Evolutionary conservation across 2,329 filamentous ascomycete genomes (phyloP).

Genomic region (Phoma sp.): DNA sequence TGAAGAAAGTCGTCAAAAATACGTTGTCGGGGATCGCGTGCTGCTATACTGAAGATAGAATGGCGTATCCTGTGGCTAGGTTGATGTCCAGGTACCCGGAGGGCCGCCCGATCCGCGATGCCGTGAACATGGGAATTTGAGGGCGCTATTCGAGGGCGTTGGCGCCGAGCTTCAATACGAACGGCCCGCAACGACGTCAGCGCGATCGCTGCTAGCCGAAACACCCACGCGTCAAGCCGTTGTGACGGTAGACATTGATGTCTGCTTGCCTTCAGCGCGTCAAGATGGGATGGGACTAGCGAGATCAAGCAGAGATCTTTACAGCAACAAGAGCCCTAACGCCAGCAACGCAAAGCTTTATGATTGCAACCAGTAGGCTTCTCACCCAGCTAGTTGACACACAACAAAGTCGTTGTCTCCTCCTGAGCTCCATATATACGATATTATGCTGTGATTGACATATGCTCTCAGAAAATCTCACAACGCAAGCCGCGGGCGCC

Average conservation of each 20-base stretch:
- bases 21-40: slow-evolving; percentile 2
- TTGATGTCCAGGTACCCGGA: slow-evolving; percentile 12
- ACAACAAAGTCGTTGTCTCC: too few relatives aligned
- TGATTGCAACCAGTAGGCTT: too few relatives aligned
- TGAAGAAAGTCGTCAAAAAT: not conserved
- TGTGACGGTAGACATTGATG: not conserved
- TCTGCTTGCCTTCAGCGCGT: not conserved
- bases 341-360: too few relatives aligned
- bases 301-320: too few relatives aligned
- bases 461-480: not conserved
- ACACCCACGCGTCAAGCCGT: not conserved
- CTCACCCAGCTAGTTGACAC: too few relatives aligned
- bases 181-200: slow-evolving; percentile 12
- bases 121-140: slow-evolving; percentile 8
- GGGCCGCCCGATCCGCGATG: slow-evolving; percentile 10
- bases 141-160: slow-evolving; percentile 8
- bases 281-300: not conserved
- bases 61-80: slow-evolving; percentile 9
- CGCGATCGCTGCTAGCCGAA: not conserved
- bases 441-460: not conserved
- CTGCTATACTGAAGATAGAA: slow-evolving; percentile 9
- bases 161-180: slow-evolving; percentile 15
- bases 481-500: not conserved
- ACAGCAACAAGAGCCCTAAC: too few relatives aligned
- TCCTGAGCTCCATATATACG: not conserved